Evolutionary conservation across 108 stramenopile species (phyloP).

Genomic region (Cyclotella sp.): DNA sequence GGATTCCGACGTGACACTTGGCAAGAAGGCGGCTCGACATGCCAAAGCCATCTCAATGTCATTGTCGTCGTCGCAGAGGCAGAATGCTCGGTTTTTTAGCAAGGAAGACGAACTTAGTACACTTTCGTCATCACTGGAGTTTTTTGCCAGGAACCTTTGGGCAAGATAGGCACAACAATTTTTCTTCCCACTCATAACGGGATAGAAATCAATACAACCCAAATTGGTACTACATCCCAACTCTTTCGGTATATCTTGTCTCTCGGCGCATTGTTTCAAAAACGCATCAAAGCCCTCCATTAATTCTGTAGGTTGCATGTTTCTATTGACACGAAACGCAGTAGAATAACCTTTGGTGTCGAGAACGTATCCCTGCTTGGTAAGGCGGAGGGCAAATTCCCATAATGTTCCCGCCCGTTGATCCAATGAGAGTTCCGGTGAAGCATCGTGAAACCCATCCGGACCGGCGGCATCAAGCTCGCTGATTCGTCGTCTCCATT

Average conservation of each 20-base stretch:
- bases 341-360: slow-evolving; percentile 74
- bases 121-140: slow-evolving; percentile 1
- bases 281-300: slow-evolving; percentile 36
- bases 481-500: slow-evolving; percentile 58
- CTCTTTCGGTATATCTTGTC: slow-evolving; percentile 29
- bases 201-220: slow-evolving; percentile 82
- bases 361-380: slow-evolving; percentile 53
- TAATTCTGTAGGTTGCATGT: slow-evolving; percentile 56
- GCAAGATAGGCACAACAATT: slow-evolving; percentile 75
- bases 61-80: slow-evolving; percentile 90
- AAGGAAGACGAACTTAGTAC: background rate
- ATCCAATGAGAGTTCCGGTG: slow-evolving; percentile 17
- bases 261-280: slow-evolving; percentile 20
- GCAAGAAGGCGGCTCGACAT: slow-evolving; percentile 72
- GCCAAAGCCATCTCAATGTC: slow-evolving; percentile 88
- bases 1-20: slow-evolving; percentile 63
- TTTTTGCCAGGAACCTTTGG: slow-evolving; percentile 39
- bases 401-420: slow-evolving; percentile 67
- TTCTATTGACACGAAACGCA: slow-evolving; percentile 78
- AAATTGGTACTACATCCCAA: slow-evolving; percentile 70
- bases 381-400: slow-evolving; percentile 55
- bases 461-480: slow-evolving; percentile 44
- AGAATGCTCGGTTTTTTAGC: slow-evolving; percentile 55
- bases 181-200: slow-evolving; percentile 69
- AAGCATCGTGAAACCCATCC: slow-evolving; percentile 54